These are phyloP conservation scores for Limonium bicolor DNA, from an alignment of 148 eudicot species.

Conservation along the genomic window DNA sequence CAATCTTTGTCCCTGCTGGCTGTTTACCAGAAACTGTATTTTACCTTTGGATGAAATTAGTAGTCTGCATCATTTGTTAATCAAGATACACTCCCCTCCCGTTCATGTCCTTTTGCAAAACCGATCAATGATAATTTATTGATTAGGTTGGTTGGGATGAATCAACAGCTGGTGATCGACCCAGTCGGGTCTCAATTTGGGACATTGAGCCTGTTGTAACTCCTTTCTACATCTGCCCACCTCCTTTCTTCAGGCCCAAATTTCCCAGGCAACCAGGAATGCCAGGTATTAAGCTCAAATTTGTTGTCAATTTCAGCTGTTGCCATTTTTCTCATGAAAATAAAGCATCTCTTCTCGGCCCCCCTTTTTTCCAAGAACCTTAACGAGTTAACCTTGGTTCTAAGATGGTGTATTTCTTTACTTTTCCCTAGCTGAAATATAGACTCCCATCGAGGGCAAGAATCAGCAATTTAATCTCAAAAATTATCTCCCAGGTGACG, in stretches of 20 bases:
- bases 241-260: constrained; percentile 92
- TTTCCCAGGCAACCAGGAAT: constrained; percentile 68
- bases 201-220: constrained; percentile 93
- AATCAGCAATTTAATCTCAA: not conserved
- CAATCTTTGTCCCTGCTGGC: not conserved
- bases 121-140: not conserved
- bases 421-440: not conserved
- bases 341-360: too few species aligned
- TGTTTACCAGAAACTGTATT: not conserved
- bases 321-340: too few species aligned
- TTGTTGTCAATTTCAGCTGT: too few species aligned
- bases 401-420: not conserved
- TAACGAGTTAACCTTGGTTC: too few species aligned
- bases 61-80: not conserved
- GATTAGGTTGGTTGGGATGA: constrained; percentile 98
- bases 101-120: not conserved
- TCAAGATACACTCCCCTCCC: not conserved
- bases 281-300: constrained; percentile 57
- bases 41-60: not conserved
- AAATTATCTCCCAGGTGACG: constrained; percentile 39
- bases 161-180: constrained; percentile 94
- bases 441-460: not conserved
- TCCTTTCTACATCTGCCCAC: constrained; percentile 95
- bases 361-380: too few species aligned
- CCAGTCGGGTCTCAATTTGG: constrained; percentile 90